Percentiles rank a stretch among this genome's conserved stretches.
Conservation (phyloP, 306 rosid genomes). For the Cicer bijugum region DNA sequence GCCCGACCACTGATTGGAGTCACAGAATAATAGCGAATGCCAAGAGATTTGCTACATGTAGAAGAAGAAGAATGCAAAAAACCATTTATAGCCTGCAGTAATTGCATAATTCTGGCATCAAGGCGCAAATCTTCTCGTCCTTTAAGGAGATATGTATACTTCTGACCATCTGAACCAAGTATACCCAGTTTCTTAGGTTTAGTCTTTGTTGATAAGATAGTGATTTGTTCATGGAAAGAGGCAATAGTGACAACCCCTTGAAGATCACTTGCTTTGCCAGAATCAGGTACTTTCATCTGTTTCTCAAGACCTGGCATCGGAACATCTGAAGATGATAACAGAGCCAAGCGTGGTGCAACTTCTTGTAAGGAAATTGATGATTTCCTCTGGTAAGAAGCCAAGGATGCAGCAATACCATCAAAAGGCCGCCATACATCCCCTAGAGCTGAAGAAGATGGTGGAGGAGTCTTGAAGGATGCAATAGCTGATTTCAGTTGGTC, state of each 20-base stretch:
- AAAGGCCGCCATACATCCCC: constrained; percentile 92
- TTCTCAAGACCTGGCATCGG: constrained; percentile 99
- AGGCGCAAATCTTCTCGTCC: constrained; percentile 98
- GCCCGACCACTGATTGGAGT: constrained; percentile 98
- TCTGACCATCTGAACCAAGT: constrained; percentile 91
- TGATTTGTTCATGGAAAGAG: constrained; percentile 78
- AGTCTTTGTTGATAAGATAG: constrained; percentile 90
- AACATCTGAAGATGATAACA: constrained; percentile 84
- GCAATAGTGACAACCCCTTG: constrained; percentile 80
- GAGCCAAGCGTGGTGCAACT: constrained; percentile 85
- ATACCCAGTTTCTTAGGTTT: constrained; percentile 89
- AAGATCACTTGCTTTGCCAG: constrained; percentile 60
- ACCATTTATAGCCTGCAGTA: constrained; percentile 88
- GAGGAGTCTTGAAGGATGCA: constrained; percentile 75
- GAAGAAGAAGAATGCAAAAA: constrained; percentile 81
- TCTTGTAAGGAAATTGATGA: constrained; percentile 77
- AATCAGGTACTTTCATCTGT: constrained; percentile 63
- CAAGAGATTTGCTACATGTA: constrained; percentile 71
- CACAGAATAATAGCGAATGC: constrained; percentile 91
- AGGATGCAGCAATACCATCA: constrained; percentile 87
- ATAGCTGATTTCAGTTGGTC: constrained; percentile 79
- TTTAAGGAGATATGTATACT: constrained; percentile 87
- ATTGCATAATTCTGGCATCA: constrained; percentile 96
- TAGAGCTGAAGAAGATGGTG: constrained; percentile 74
- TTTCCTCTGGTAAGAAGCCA: constrained; percentile 92